phyloP scores from a whole-genome alignment of 345 rosid genomes.

The Garcia nutans region DNA sequence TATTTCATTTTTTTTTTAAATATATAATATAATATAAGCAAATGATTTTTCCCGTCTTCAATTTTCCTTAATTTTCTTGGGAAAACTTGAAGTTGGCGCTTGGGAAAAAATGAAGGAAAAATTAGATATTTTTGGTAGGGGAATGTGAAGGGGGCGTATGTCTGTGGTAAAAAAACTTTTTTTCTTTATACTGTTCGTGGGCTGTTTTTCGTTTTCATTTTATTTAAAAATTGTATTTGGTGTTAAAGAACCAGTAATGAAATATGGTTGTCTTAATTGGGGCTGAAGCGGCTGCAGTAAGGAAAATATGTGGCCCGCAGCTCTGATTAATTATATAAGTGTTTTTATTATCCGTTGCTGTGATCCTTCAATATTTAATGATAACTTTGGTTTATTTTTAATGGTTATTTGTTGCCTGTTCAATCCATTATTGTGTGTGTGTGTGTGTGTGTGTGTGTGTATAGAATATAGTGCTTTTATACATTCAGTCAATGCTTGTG shows the following conservation, averaged over 20 bases:
- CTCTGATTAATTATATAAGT: conserved; percentile 27
- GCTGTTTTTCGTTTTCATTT: background rate
- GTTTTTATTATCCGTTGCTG: background rate
- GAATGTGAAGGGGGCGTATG: background rate
- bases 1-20: no score
- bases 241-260: background rate
- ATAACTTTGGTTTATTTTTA: no score
- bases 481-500: no score
- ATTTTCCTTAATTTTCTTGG: conserved; percentile 22
- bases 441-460: no score
- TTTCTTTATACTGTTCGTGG: background rate
- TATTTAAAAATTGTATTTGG: background rate
- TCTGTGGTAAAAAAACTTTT: background rate
- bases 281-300: conserved; percentile 71
- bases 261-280: background rate
- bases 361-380: no score
- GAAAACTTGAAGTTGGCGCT: conserved; percentile 14
- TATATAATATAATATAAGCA: background rate
- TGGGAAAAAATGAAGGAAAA: background rate
- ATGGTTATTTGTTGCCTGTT: no score
- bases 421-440: no score
- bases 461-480: no score
- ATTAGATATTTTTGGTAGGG: background rate
- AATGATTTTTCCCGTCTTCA: conserved; percentile 1
- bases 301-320: conserved; percentile 69